These are phyloP conservation scores for Carex scoparia DNA, from an alignment of 176 grass and related monocot genomes.

Conservation along the genomic window DNA sequence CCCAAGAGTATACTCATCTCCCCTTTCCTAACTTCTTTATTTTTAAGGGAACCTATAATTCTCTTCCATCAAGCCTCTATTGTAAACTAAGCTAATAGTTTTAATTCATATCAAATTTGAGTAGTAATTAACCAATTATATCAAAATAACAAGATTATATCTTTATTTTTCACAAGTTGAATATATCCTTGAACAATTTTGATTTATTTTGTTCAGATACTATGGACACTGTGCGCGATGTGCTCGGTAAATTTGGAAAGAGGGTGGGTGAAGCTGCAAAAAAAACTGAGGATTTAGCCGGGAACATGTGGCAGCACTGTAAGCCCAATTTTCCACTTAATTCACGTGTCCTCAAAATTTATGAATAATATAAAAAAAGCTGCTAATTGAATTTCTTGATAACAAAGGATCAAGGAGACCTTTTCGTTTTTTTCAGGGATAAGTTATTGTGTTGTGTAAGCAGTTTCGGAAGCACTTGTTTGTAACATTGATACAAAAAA, in stretches of 20 bases:
- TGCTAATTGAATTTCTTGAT: neutral
- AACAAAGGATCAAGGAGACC: neutral
- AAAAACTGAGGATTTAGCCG: constrained; percentile 83
- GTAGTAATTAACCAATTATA: neutral
- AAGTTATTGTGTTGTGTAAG: neutral
- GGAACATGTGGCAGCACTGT: constrained; percentile 96
- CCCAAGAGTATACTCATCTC: constrained; percentile 47
- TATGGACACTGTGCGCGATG: constrained; percentile 72
- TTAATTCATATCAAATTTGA: neutral
- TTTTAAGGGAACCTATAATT: neutral
- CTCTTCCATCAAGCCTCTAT: neutral
- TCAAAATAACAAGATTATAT: neutral
- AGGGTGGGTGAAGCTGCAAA: constrained; percentile 74
- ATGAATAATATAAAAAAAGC: neutral
- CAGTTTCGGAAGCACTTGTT: neutral
- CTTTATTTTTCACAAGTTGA: neutral
- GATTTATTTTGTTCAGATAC: constrained; percentile 44
- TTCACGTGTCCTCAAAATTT: neutral
- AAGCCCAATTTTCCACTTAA: constrained; percentile 22
- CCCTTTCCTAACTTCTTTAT: neutral
- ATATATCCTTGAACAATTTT: neutral
- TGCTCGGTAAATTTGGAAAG: constrained; percentile 81
- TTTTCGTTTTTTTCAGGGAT: neutral
- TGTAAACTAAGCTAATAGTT: neutral
- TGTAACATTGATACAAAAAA: neutral